Base-by-base conservation (phyloP, 441 rosid genomes). In the Pelargonium cotyledonis region DNA sequence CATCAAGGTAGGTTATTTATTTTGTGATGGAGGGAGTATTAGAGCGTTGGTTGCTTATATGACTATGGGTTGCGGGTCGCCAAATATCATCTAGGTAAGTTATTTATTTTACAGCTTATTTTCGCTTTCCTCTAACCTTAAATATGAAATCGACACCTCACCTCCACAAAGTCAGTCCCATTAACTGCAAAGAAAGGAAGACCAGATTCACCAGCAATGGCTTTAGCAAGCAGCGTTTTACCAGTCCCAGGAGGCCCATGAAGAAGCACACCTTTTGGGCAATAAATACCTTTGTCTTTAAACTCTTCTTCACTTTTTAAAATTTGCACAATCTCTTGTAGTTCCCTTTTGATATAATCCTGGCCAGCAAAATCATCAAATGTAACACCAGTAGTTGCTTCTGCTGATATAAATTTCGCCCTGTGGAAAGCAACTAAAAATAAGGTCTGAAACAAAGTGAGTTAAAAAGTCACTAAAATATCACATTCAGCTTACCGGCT, bases 201-300 rank as follows among this genome's bases (percentile, higher is more conserved):
- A 68, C 97, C 99, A 65, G 99, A 96, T 90, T 95, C 99, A 75
- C 99, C 99, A 35, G 97, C 99, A 84, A 91, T 91, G 72, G 99
- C 99, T 86, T 91, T 91, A 70, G 99, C 99, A 67, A 95, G 81
- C 69, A 95, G 82, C 35, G 99, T 95, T 85, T 95, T 90, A 69
- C 99, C 99, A 44, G 99, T 95, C 75, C 97, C 99, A n/a, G 97
- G 97, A 69, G 99, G 97, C 41, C 97, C 99, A 74, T 95, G 90
- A 63, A 95, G 96, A 73, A 95, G 93, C 60, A 95, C 96, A 74
- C 99, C 99, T 89, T 91, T 89, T 1, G 99, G 99, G 82, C 99
- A 91, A 72, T 88, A 89, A 70, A 95, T 95, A 67, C 97, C 96
- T 81, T 84, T 91, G 67, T 90, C 82, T 75, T 86, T 95, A 78